Evolutionary conservation across 106 monocot genomes (phyloP).

Genomic region (Amphibolis antarctica): DNA sequence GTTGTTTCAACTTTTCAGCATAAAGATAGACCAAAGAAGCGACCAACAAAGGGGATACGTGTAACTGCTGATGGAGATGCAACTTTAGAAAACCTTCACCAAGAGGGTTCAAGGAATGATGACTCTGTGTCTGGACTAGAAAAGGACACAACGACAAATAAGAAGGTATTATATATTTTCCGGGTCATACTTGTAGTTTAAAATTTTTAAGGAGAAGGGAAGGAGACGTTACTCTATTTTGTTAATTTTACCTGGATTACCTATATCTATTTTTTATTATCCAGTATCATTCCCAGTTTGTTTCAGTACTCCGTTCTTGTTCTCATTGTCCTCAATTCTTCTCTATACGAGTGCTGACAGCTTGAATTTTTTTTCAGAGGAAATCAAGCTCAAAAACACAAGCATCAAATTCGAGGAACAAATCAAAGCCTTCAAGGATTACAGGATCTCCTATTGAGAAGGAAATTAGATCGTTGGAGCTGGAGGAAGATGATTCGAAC

Average conservation of each 20-base stretch:
- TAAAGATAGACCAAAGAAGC: constrained; percentile 79
- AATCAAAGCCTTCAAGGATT: constrained; percentile 12
- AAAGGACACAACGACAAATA: constrained; percentile 23
- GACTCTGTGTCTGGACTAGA: constrained; percentile 26
- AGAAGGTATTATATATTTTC: constrained; percentile 44
- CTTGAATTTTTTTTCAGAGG: constrained; percentile 27
- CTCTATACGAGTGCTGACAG: not conserved
- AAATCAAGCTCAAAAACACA: constrained; percentile 36
- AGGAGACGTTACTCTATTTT: too few relatives aligned
- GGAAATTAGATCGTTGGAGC: constrained; percentile 16
- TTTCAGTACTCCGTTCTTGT: not conserved
- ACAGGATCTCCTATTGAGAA: constrained; percentile 10
- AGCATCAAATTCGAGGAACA: constrained; percentile 20
- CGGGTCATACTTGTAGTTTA: not conserved
- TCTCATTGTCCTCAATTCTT: not conserved
- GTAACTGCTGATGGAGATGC: constrained; percentile 72
- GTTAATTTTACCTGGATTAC: too few relatives aligned
- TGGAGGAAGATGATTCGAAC: constrained; percentile 33
- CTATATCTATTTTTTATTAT: not conserved
- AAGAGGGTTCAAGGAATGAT: constrained; percentile 26
- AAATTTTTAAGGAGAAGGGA: too few relatives aligned
- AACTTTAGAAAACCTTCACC: constrained; percentile 50
- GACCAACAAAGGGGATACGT: constrained; percentile 50
- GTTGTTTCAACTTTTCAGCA: constrained; percentile 25
- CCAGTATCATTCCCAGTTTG: not conserved